A percentile compares a stretch with the other conserved stretches of the same genome.
Conservation (phyloP, 139 green algal genomes). For the Edaphochlamys debaryana region DNA sequence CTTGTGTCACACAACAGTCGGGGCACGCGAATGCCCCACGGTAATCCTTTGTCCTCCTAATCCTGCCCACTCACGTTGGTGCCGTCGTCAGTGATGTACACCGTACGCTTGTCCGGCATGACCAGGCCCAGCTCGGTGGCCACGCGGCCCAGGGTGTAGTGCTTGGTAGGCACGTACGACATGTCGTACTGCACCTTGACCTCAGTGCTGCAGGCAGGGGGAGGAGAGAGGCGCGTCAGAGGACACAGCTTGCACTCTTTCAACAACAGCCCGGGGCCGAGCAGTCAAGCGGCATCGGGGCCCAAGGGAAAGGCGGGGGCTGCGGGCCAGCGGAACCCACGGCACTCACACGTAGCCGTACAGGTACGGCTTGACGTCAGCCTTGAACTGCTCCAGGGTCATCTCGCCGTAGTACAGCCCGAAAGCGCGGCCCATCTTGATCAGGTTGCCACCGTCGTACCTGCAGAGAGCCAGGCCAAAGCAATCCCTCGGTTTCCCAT, state of each 20-base stretch:
- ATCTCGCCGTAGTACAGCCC: conserved; percentile 30
- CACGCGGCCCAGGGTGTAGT: conserved; percentile 47
- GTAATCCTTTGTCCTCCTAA: too few relatives aligned
- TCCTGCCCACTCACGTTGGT: conserved; percentile 17
- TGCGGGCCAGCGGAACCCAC: too few relatives aligned
- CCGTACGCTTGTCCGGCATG: conserved; percentile 49
- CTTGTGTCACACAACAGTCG: too few relatives aligned
- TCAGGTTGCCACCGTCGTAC: conserved; percentile 7
- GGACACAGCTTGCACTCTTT: neutral
- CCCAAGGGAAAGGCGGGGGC: too few relatives aligned
- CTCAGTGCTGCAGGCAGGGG: too few relatives aligned
- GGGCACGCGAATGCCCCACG: too few relatives aligned
- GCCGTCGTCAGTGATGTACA: conserved; percentile 49
- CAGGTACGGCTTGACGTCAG: conserved; percentile 19
- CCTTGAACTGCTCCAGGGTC: conserved; percentile 13
- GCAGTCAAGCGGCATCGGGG: conserved; percentile 28
- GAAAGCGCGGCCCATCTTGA: conserved; percentile 8
- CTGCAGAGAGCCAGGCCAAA: too few relatives aligned
- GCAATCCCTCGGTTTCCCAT: too few relatives aligned
- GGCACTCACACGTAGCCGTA: conserved; percentile 61
- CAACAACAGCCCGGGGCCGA: neutral
- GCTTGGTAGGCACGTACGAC: conserved; percentile 25
- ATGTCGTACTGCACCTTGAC: conserved; percentile 18
- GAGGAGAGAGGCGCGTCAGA: too few relatives aligned
- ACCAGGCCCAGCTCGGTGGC: conserved; percentile 32